These are phyloP conservation scores for Kwoniella europaea DNA, from an alignment of 768 basidiomycete genomes.

Conservation along the genomic window DNA sequence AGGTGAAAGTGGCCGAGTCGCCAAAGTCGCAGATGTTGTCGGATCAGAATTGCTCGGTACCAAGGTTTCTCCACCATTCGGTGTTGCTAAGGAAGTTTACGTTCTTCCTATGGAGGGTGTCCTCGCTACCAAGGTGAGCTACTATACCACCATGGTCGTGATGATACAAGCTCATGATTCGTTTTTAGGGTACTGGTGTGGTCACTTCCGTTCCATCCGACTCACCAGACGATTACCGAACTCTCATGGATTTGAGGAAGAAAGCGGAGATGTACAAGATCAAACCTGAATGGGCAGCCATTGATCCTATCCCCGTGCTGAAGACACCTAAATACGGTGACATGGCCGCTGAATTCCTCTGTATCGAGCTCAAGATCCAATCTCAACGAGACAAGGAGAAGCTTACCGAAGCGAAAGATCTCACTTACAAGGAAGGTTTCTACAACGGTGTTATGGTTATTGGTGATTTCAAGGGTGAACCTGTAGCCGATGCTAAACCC, in stretches of 20 bases:
- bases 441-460: conserved; percentile 89
- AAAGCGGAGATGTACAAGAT: conserved; percentile 97
- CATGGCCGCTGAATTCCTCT: conserved; percentile 78
- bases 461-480: conserved; percentile 85
- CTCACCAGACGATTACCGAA: conserved; percentile 94
- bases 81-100: conserved; percentile 81
- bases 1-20: conserved; percentile 69
- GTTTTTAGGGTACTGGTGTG: conserved; percentile 83
- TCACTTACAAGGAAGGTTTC: conserved; percentile 98
- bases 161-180: not conserved
- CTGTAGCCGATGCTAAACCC: conserved; percentile 87
- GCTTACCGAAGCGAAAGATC: conserved; percentile 93
- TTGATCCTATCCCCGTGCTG: conserved; percentile 86
- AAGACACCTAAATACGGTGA: conserved; percentile 91
- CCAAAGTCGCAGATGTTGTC: conserved; percentile 75
- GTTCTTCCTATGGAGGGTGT: conserved; percentile 99
- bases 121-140: conserved; percentile 80
- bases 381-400: conserved; percentile 93
- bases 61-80: conserved; percentile 84
- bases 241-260: conserved; percentile 87
- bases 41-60: conserved; percentile 84
- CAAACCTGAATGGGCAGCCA: conserved; percentile 80
- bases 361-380: conserved; percentile 89
- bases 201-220: conserved; percentile 98
- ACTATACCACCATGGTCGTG: not conserved